Percentiles rank a stretch among this genome's conserved stretches.
Conservation (phyloP, 2,329 filamentous ascomycete species). For the Penicillium digitatum region DNA sequence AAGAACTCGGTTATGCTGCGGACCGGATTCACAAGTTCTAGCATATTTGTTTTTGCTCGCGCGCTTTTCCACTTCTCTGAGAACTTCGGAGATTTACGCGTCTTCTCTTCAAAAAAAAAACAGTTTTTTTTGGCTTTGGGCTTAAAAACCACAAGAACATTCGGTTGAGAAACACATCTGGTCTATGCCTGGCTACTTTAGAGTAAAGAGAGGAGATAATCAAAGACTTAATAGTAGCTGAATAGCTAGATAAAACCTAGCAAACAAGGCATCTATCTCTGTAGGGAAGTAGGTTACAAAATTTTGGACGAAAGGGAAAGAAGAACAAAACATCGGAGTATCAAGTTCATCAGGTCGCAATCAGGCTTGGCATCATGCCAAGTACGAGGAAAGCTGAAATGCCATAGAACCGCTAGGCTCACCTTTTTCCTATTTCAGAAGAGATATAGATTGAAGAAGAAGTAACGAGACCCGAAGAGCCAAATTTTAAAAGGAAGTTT, state of each 20-base stretch:
- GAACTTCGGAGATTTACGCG: neutral
- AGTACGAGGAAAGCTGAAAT: neutral
- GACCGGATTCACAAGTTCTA: neutral
- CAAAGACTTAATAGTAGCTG: too few relatives aligned
- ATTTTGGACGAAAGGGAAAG: neutral
- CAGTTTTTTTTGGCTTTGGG: too few relatives aligned
- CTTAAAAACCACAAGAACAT: neutral
- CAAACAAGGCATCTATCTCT: too few relatives aligned
- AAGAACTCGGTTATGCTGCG: neutral
- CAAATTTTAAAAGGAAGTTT: too few relatives aligned
- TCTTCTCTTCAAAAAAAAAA: neutral
- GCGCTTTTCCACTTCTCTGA: neutral
- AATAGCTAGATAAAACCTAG: too few relatives aligned
- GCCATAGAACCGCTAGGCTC: neutral
- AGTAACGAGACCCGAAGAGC: neutral
- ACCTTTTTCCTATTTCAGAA: neutral
- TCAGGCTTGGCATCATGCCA: neutral
- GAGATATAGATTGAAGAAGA: neutral
- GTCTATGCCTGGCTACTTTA: neutral
- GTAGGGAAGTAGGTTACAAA: neutral
- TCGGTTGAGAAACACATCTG: neutral
- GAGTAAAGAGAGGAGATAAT: too few relatives aligned
- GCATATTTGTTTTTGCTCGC: neutral
- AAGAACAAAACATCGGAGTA: neutral
- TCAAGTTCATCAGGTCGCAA: neutral